Conservation (phyloP, 495 filamentous ascomycete species). For the Daldinia childiae region DNA sequence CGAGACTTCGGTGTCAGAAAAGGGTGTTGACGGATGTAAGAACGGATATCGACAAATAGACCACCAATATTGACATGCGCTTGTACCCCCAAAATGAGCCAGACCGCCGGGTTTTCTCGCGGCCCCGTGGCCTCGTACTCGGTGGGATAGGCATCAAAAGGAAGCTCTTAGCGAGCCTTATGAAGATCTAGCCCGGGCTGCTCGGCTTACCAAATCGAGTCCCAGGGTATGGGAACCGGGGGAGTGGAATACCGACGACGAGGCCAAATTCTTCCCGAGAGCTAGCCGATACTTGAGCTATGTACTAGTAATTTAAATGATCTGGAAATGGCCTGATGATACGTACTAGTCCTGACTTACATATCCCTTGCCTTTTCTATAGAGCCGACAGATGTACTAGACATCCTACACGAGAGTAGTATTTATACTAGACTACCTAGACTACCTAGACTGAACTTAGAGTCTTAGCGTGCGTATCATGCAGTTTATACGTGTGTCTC, state of each 20-base stretch:
- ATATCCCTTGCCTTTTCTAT: conserved; percentile 8
- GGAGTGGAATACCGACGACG: conserved; percentile 23
- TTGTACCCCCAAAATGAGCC: conserved; percentile 25
- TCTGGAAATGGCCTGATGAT: conserved; percentile 6
- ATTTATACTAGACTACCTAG: conserved; percentile 9
- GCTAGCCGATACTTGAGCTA: not conserved
- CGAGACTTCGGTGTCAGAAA: conserved; percentile 17
- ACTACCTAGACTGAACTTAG: not conserved
- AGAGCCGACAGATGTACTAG: conserved; percentile 21
- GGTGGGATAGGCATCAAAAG: conserved; percentile 8
- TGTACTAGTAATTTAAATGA: not conserved
- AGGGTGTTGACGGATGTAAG: not conserved
- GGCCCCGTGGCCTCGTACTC: conserved; percentile 23
- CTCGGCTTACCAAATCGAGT: conserved; percentile 26
- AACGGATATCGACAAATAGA: conserved; percentile 29
- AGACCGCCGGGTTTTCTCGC: conserved; percentile 25
- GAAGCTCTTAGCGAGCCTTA: conserved; percentile 6
- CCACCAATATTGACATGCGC: conserved; percentile 19
- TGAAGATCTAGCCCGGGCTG: conserved; percentile 15
- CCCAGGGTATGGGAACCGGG: conserved; percentile 8
- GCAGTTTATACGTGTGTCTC: conserved; percentile 13
- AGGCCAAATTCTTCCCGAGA: conserved; percentile 7
- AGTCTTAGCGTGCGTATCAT: conserved; percentile 12
- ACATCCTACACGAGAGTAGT: conserved; percentile 1
- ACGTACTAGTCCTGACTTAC: conserved; percentile 1